Conservation (phyloP, 2,329 filamentous ascomycete genomes). For the Elsinoe perseae region DNA sequence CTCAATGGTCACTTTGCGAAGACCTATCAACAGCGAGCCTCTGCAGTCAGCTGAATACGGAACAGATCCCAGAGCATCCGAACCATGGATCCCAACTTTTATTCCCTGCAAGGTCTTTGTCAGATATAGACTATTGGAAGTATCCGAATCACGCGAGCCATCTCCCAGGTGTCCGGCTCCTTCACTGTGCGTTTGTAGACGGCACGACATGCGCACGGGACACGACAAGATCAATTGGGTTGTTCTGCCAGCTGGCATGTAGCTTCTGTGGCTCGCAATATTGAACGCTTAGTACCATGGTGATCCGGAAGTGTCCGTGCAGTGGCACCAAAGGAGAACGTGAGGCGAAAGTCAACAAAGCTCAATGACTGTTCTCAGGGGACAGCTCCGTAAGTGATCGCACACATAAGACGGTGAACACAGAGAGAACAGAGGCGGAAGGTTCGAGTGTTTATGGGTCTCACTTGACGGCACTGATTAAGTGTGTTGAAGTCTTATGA, state of each 20-base stretch:
- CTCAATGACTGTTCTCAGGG: too few species aligned
- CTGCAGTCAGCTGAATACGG: not conserved
- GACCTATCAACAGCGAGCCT: not conserved
- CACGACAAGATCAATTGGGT: not conserved
- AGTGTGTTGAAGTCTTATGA: too few species aligned
- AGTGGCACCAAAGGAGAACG: too few species aligned
- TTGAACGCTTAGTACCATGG: not conserved
- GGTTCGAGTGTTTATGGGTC: too few species aligned
- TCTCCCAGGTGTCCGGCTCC: not conserved
- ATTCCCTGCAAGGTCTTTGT: not conserved
- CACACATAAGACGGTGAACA: too few species aligned
- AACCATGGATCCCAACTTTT: not conserved
- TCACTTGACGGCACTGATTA: too few species aligned
- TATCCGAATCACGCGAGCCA: not conserved
- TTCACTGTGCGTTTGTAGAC: not conserved
- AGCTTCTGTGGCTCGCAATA: not conserved
- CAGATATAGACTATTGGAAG: not conserved
- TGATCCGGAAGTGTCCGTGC: not conserved
- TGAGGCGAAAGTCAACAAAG: too few species aligned
- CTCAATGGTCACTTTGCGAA: not conserved
- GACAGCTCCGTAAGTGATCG: too few species aligned
- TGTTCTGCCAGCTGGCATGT: not conserved
- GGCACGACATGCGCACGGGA: not conserved
- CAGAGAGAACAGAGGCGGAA: too few species aligned
- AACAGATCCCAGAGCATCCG: not conserved